Evolutionary conservation across 768 basidiomycete species (phyloP).

Genomic region (Pisolithus microcarpus): DNA sequence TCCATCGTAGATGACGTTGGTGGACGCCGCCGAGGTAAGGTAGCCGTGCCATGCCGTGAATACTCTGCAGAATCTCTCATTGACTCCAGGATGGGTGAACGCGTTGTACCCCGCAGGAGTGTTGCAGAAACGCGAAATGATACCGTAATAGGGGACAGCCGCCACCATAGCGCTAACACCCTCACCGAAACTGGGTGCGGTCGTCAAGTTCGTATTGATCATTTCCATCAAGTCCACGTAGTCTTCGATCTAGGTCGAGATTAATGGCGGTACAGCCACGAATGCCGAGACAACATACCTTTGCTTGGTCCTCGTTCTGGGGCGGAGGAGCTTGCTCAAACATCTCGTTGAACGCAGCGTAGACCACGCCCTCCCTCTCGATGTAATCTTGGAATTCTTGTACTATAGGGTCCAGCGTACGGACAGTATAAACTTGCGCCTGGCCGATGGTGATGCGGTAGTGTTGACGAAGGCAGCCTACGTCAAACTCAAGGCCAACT

Average conservation of each 20-base stretch:
- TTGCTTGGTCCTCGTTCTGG: not conserved
- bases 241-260: not conserved
- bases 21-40: constrained; percentile 31
- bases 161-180: not conserved
- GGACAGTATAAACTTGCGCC: not conserved
- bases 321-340: not conserved
- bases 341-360: constrained; percentile 3
- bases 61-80: constrained; percentile 38
- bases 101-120: constrained; percentile 2
- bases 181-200: not conserved
- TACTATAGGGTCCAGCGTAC: constrained; percentile 6
- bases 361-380: constrained; percentile 14
- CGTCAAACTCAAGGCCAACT: not conserved
- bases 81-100: constrained; percentile 39
- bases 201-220: not conserved
- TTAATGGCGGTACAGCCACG: not conserved
- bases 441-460: constrained; percentile 22
- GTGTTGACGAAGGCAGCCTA: not conserved
- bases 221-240: not conserved
- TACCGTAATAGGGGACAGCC: not conserved
- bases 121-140: too few species aligned
- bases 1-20: constrained; percentile 1
- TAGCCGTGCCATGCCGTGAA: constrained; percentile 44
- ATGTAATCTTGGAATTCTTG: constrained; percentile 18
- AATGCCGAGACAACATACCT: not conserved